Evolutionary conservation across 768 basidiomycete genomes (phyloP), one percentile per base, ranked within the genome.

Genomic region (Antrodiella citrinella): DNA sequence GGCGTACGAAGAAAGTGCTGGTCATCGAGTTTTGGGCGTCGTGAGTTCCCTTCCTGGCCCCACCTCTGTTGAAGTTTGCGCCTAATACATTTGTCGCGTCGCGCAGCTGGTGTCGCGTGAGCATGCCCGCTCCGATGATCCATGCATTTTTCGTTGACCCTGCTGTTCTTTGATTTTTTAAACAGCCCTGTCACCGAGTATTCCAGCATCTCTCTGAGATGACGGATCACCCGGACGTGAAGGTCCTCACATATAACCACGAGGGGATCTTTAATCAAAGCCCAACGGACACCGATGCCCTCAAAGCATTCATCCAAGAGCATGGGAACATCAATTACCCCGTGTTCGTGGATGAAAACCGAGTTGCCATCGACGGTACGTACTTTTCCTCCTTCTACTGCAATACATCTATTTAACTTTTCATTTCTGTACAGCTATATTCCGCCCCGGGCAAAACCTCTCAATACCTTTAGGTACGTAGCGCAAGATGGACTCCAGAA

Each of bases 1-100:
- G 63, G 63, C 44, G 56, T 20, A 52, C 54, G 30, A 58, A 59
- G 39, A 61, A 51, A 48, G 21, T 65, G 15, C 53, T 63, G 44
- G 43, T 65, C n/a, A 55, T 65, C 41, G 63, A 65, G 47, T 60
- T 62, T 30, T 65, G 63, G 63, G 62, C 63, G 48, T 58, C 63
- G 63, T 65, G 50, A 48, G 63, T 63, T 4, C 2, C 3, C 19
- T 45, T 43, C 3, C 45, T 45, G 21, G 42, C 19, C 51, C 45
- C 21, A 5, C 21, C n/a, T 18, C 41, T 19, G 41, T n/a, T n/a
- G n/a, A n/a, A n/a, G n/a, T n/a, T n/a, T n/a, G n/a, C n/a, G n/a
- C n/a, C n/a, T n/a, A n/a, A n/a, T n/a, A n/a, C n/a, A n/a, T n/a
- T n/a, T n/a, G n/a, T n/a, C n/a, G n/a, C n/a, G n/a, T n/a, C n/a